These are phyloP conservation scores for Pseudozyma thailandica DNA, from an alignment of 1,284 basidiomycete species.

Conservation along the genomic window DNA sequence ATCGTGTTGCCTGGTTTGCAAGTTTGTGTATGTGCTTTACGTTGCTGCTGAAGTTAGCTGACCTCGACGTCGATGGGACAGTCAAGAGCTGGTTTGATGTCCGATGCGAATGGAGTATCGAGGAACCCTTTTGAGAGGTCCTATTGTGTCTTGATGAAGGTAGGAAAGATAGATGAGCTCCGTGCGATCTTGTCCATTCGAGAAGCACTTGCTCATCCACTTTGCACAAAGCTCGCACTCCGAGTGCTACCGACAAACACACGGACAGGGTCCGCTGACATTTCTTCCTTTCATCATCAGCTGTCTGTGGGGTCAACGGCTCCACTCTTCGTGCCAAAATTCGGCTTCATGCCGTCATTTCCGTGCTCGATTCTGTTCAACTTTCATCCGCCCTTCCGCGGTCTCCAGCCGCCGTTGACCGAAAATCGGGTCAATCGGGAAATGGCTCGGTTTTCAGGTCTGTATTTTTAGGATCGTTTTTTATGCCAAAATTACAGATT, in stretches of 20 bases:
- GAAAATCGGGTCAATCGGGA: conserved; percentile 1
- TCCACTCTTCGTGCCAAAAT: conserved; percentile 1
- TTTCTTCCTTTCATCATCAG: conserved; percentile 26
- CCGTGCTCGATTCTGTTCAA: conserved; percentile 18
- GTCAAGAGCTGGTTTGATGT: too few species aligned
- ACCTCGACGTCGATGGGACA: too few species aligned
- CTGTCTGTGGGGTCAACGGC: conserved; percentile 14
- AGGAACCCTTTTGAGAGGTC: too few species aligned
- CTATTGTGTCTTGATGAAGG: too few species aligned
- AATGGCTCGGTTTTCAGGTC: background rate
- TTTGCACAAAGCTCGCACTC: background rate
- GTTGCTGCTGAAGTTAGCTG: background rate
- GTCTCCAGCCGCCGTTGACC: conserved; percentile 22
- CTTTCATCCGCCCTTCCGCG: conserved; percentile 46
- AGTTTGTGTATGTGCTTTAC: background rate
- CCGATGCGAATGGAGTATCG: too few species aligned
- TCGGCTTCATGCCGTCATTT: conserved; percentile 42
- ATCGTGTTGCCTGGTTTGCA: background rate
- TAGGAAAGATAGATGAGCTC: too few species aligned
- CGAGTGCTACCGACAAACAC: conserved; percentile 1
- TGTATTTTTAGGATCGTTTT: background rate
- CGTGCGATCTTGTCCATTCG: too few species aligned
- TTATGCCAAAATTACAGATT: background rate
- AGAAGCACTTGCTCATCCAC: too few species aligned
- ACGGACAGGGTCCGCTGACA: conserved; percentile 17